These are phyloP conservation scores for Xylaria bambusicola DNA, from an alignment of 495 filamentous ascomycete species.

Conservation along the genomic window DNA sequence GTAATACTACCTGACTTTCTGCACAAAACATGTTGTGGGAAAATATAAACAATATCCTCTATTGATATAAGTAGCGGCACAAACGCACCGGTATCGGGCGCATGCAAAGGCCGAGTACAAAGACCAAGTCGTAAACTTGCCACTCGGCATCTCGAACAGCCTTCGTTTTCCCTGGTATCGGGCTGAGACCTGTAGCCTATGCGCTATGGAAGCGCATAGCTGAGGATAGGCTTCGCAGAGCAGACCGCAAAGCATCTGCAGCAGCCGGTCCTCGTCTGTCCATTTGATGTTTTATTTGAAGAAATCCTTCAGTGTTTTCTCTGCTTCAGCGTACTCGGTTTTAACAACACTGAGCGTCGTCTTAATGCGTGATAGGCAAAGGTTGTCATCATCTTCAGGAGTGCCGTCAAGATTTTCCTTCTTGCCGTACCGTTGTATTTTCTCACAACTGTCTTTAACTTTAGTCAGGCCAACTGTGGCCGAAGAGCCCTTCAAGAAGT, in stretches of 20 bases:
- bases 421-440: constrained; percentile 91
- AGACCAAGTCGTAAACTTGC: constrained; percentile 25
- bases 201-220: background rate
- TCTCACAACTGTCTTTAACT: constrained; percentile 90
- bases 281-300: constrained; percentile 48
- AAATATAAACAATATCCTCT: constrained; percentile 31
- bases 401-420: constrained; percentile 75
- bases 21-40: constrained; percentile 25
- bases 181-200: constrained; percentile 7
- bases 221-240: background rate
- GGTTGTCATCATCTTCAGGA: constrained; percentile 60
- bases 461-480: constrained; percentile 91
- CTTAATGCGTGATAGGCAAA: constrained; percentile 67
- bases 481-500: constrained; percentile 98
- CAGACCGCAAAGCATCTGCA: constrained; percentile 20
- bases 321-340: constrained; percentile 74
- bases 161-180: constrained; percentile 37
- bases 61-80: constrained; percentile 23
- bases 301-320: constrained; percentile 70
- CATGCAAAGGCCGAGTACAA: constrained; percentile 27
- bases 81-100: constrained; percentile 26
- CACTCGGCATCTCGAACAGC: constrained; percentile 29
- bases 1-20: constrained; percentile 14
- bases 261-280: constrained; percentile 18
- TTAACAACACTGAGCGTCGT: constrained; percentile 70